Conservation (phyloP, 192 early-diverging fungal species). For the Podila minutissima region DNA sequence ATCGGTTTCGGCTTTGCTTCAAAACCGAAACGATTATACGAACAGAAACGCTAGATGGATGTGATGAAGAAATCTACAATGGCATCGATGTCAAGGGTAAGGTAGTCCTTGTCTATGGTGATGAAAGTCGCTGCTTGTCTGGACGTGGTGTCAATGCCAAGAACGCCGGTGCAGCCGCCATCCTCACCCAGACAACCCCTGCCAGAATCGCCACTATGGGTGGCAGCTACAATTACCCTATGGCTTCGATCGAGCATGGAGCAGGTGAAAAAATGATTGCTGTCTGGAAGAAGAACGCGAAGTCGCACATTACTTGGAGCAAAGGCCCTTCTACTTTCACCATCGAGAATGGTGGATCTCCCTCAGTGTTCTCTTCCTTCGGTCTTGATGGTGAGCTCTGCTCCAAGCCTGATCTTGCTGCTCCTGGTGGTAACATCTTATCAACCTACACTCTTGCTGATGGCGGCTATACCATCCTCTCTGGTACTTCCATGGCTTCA, state of each 20-base stretch:
- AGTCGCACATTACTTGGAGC: constrained; percentile 4
- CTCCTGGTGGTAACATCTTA: constrained; percentile 58
- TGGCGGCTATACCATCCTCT: constrained; percentile 53
- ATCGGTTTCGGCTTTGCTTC: too few species aligned
- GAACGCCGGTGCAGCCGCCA: constrained; percentile 3
- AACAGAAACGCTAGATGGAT: too few species aligned
- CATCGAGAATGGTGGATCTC: constrained; percentile 47
- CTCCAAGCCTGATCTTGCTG: constrained; percentile 60
- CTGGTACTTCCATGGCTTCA: constrained; percentile 66
- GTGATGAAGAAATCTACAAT: constrained; percentile 5
- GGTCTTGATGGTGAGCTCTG: constrained; percentile 74
- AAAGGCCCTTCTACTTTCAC: background rate
- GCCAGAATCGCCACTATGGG: constrained; percentile 23
- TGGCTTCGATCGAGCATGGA: constrained; percentile 25
- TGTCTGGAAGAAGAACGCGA: constrained; percentile 16
- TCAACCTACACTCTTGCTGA: constrained; percentile 53
- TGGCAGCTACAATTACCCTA: constrained; percentile 21
- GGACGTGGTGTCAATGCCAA: constrained; percentile 46
- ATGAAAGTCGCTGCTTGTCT: constrained; percentile 11
- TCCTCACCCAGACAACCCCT: constrained; percentile 21
- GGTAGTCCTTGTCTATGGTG: constrained; percentile 13
- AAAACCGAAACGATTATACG: too few species aligned
- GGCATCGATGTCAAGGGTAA: constrained; percentile 20
- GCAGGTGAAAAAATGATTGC: constrained; percentile 39
- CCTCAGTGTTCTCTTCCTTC: constrained; percentile 76